These are phyloP conservation scores for Lipomyces lipofer DNA, from an alignment of 805 yeast species.

Conservation along the genomic window DNA sequence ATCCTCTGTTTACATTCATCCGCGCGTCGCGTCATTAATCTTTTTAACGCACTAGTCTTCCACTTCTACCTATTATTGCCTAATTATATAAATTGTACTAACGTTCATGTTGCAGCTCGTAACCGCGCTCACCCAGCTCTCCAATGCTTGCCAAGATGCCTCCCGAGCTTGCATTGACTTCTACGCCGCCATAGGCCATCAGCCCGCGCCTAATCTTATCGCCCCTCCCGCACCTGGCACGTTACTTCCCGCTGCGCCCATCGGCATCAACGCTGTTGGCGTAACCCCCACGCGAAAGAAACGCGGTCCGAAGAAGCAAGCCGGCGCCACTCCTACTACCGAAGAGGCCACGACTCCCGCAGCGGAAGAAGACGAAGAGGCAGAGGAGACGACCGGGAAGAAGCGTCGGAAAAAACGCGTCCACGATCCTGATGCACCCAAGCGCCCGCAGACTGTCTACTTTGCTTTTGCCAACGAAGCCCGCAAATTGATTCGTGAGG, in stretches of 20 bases:
- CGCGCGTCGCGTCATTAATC: not conserved
- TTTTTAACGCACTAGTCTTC: not conserved
- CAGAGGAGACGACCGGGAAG: constrained; percentile 38
- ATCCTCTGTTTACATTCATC: not conserved
- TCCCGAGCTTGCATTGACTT: constrained; percentile 28
- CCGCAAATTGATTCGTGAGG: constrained; percentile 69
- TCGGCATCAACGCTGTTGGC: constrained; percentile 32
- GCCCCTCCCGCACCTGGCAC: constrained; percentile 34
- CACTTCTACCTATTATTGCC: not conserved
- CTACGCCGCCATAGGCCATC: constrained; percentile 28
- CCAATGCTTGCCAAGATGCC: constrained; percentile 28
- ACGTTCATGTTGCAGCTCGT: constrained; percentile 23
- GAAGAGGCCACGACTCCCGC: constrained; percentile 16
- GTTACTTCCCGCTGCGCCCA: constrained; percentile 15
- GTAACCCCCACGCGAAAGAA: constrained; percentile 30
- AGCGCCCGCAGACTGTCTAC: constrained; percentile 87
- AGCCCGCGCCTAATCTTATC: constrained; percentile 40
- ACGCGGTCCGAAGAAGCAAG: constrained; percentile 11
- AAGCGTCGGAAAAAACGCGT: constrained; percentile 53
- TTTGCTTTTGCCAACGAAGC: constrained; percentile 74
- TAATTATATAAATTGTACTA: not conserved
- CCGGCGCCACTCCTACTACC: constrained; percentile 1
- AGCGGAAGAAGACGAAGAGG: constrained; percentile 27
- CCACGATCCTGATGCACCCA: constrained; percentile 91
- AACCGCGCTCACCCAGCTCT: constrained; percentile 29